Conservation (phyloP, 768 basidiomycete genomes). For the Coprinellus micaceus region DNA sequence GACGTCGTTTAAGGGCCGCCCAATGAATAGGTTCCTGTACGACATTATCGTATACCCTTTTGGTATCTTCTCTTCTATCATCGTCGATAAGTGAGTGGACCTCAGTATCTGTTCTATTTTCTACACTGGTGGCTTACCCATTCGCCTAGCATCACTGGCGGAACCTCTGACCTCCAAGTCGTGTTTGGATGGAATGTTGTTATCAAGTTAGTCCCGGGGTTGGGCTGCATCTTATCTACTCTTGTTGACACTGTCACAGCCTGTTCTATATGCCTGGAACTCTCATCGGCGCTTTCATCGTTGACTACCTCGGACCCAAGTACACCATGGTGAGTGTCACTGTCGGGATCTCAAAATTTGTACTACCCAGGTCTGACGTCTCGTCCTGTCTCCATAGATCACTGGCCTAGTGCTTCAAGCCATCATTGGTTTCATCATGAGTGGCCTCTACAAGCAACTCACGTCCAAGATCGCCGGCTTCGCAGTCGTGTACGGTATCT, state of each 20-base stretch:
- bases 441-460: conserved; percentile 69
- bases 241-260: conserved; percentile 12
- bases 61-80: conserved; percentile 75
- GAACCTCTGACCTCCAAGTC: conserved; percentile 45
- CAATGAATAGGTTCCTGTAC: conserved; percentile 75
- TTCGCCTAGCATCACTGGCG: conserved; percentile 53
- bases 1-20: too few species aligned
- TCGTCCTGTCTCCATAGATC: conserved; percentile 41
- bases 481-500: conserved; percentile 88
- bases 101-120: conserved; percentile 15
- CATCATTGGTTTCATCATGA: conserved; percentile 85
- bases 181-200: conserved; percentile 84
- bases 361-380: not conserved
- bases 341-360: too few species aligned
- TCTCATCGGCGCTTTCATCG: conserved; percentile 66
- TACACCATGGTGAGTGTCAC: conserved; percentile 55
- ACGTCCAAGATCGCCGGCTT: conserved; percentile 67
- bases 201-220: conserved; percentile 57
- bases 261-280: conserved; percentile 49
- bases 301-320: conserved; percentile 76
- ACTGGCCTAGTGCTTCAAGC: conserved; percentile 64
- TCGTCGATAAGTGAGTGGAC: conserved; percentile 71
- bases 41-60: conserved; percentile 62
- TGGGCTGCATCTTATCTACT: not conserved
- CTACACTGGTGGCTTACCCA: not conserved